These are phyloP conservation scores for Cochlearia excelsa DNA, from an alignment of 345 rosid species.

Conservation along the genomic window DNA sequence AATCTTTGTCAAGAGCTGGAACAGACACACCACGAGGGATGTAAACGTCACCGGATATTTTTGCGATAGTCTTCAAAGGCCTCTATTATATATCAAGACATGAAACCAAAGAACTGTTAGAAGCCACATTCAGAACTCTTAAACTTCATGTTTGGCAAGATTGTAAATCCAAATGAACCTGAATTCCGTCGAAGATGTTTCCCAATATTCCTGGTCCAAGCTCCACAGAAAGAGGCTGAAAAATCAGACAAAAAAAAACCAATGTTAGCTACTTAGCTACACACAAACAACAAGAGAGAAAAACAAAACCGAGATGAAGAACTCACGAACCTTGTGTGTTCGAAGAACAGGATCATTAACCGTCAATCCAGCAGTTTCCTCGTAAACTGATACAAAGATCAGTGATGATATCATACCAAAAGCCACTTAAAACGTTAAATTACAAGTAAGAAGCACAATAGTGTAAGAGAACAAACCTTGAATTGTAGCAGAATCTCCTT, in stretches of 20 bases:
- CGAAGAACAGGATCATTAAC: conserved; percentile 96
- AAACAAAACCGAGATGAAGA: background rate
- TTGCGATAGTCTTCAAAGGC: conserved; percentile 98
- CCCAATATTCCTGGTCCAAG: conserved; percentile 99
- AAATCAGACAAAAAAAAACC: conserved; percentile 20
- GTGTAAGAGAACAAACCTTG: conserved; percentile 59
- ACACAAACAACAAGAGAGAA: background rate
- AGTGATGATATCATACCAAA: conserved; percentile 5
- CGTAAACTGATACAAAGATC: conserved; percentile 59
- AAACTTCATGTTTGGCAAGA: conserved; percentile 11
- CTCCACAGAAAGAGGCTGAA: conserved; percentile 97
- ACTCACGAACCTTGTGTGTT: conserved; percentile 64
- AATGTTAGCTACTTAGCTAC: conserved; percentile 17
- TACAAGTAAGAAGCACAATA: background rate
- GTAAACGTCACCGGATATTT: conserved; percentile 88
- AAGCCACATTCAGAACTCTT: conserved; percentile 6
- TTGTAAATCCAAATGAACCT: conserved; percentile 50
- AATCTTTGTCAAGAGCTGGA: conserved; percentile 95
- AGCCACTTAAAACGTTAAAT: background rate
- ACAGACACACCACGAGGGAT: conserved; percentile 99
- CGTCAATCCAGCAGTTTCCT: conserved; percentile 91
- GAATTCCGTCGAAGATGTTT: conserved; percentile 97
- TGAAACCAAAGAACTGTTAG: conserved; percentile 22
- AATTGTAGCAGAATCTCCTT: conserved; percentile 94
- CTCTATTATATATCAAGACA: conserved; percentile 47